These are phyloP conservation scores for Hirsutella thompsonii DNA, from an alignment of 2,329 filamentous ascomycete genomes.

Conservation along the genomic window DNA sequence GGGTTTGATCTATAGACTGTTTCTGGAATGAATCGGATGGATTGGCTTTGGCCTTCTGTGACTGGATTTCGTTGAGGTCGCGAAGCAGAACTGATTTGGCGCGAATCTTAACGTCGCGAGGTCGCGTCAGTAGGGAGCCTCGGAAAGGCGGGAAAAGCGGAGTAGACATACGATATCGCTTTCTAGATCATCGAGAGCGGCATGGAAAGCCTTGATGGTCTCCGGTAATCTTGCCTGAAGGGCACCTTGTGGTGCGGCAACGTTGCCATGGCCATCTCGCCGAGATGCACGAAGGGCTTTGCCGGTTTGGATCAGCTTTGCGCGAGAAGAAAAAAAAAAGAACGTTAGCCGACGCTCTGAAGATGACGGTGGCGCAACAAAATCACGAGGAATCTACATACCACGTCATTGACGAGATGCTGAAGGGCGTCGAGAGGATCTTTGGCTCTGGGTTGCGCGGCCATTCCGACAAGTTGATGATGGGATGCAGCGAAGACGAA, in stretches of 20 bases:
- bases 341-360: background rate
- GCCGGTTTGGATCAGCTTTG: constrained; percentile 44
- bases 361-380: background rate
- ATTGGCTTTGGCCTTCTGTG: constrained; percentile 15
- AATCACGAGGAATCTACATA: constrained; percentile 19
- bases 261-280: constrained; percentile 29
- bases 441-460: constrained; percentile 16
- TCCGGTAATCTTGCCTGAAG: constrained; percentile 30
- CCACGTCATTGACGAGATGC: constrained; percentile 40
- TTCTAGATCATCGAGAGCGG: constrained; percentile 42
- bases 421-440: constrained; percentile 36
- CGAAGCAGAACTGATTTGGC: constrained; percentile 43
- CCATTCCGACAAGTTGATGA: constrained; percentile 12
- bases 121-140: background rate
- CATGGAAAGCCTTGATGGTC: constrained; percentile 35
- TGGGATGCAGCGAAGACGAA: background rate
- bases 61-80: constrained; percentile 32
- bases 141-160: background rate
- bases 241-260: constrained; percentile 17
- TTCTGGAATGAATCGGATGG: constrained; percentile 8
- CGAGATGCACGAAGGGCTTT: constrained; percentile 39
- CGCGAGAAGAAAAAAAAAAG: constrained; percentile 2
- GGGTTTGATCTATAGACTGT: constrained; percentile 20
- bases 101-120: constrained; percentile 14
- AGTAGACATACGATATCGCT: constrained; percentile 37